Evolutionary conservation across 2,329 filamentous ascomycete genomes (phyloP).

Genomic region (Hymenoscyphus infarciens): DNA sequence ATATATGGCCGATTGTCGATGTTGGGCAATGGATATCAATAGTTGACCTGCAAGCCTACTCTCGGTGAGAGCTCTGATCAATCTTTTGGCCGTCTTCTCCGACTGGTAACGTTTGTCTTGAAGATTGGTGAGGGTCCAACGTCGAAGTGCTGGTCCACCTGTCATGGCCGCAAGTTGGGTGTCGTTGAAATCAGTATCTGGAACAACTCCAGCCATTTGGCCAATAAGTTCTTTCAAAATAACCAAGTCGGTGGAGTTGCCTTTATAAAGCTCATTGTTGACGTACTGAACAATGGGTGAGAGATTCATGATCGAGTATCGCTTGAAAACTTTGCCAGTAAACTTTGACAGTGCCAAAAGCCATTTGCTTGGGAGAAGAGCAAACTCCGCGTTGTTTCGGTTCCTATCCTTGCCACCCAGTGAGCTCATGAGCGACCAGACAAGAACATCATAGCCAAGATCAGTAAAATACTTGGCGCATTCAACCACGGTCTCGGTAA

Average conservation of each 20-base stretch:
- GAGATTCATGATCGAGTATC: constrained; percentile 79
- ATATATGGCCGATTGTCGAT: constrained; percentile 82
- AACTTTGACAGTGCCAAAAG: constrained; percentile 86
- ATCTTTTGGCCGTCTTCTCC: constrained; percentile 68
- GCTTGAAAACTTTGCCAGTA: constrained; percentile 82
- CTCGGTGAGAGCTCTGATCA: constrained; percentile 75
- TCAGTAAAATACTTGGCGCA: constrained; percentile 92
- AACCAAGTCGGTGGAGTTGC: constrained; percentile 86
- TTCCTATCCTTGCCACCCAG: constrained; percentile 61
- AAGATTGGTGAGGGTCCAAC: constrained; percentile 74
- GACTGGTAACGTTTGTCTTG: constrained; percentile 79
- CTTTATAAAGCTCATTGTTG: constrained; percentile 72
- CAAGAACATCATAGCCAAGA: constrained; percentile 86
- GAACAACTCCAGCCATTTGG: constrained; percentile 90
- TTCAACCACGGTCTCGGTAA: constrained; percentile 92
- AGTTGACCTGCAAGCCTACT: constrained; percentile 76
- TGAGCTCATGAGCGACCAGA: constrained; percentile 84
- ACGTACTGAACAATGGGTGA: constrained; percentile 88
- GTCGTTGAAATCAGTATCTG: constrained; percentile 84
- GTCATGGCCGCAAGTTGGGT: constrained; percentile 83
- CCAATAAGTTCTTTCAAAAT: constrained; percentile 86
- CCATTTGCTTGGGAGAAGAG: constrained; percentile 83
- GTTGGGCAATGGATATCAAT: constrained; percentile 86
- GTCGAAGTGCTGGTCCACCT: constrained; percentile 74
- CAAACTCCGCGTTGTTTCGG: constrained; percentile 58